Percentiles rank a stretch among this genome's conserved stretches.
These are phyloP conservation scores for Kodamaea plutei DNA, from an alignment of 1,139 yeast species.

Conservation along the genomic window DNA sequence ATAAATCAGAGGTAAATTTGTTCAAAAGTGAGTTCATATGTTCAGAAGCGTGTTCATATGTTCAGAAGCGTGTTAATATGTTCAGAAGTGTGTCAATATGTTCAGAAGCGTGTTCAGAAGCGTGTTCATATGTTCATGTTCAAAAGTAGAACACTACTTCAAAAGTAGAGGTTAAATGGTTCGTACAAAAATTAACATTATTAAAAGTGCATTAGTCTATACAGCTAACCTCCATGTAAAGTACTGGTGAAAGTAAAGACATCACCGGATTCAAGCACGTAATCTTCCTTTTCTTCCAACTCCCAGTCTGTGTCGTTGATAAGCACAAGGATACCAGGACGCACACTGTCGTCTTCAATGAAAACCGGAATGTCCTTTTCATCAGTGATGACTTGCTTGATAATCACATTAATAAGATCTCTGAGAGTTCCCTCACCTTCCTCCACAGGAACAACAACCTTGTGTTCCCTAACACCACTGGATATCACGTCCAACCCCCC, in stretches of 20 bases:
- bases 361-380: conserved; percentile 69
- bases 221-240: conserved; percentile 86
- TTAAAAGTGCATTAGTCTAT: too few relatives aligned
- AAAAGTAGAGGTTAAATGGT: too few relatives aligned
- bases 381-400: conserved; percentile 52
- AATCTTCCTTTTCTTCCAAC: conserved; percentile 81
- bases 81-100: too few relatives aligned
- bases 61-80: too few relatives aligned
- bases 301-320: conserved; percentile 98
- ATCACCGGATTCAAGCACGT: conserved; percentile 71
- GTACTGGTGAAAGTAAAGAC: conserved; percentile 86
- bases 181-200: too few relatives aligned
- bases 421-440: conserved; percentile 49
- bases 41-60: too few relatives aligned
- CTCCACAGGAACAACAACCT: conserved; percentile 34
- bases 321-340: conserved; percentile 90
- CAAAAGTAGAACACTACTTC: too few relatives aligned
- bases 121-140: too few relatives aligned
- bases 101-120: too few relatives aligned
- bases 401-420: conserved; percentile 55
- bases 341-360: conserved; percentile 71
- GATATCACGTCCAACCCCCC: conserved; percentile 76
- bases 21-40: too few relatives aligned
- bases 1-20: too few relatives aligned
- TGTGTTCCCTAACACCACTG: conserved; percentile 46